Percentiles rank a stretch among this genome's conserved stretches.
Evolutionary conservation across 2,329 filamentous ascomycete genomes (phyloP).

Genomic region (Trichoderma guizhouense): DNA sequence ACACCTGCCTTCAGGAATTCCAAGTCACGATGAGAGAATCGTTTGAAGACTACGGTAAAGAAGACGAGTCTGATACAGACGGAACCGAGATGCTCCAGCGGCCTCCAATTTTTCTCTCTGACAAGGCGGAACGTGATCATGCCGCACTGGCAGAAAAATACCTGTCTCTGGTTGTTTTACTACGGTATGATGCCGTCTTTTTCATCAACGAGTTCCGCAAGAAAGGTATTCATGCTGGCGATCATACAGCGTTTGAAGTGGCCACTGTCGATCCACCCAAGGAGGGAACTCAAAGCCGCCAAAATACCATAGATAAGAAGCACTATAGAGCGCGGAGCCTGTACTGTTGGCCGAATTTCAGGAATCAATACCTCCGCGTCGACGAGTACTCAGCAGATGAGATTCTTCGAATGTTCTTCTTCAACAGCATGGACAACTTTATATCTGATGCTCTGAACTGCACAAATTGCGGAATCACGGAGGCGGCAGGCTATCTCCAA

Average conservation of each 20-base stretch:
- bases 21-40: not conserved
- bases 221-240: slow-evolving; percentile 24
- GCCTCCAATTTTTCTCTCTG: not conserved
- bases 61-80: not conserved
- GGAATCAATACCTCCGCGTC: not conserved
- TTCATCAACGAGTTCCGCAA: slow-evolving; percentile 25
- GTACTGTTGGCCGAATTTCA: not conserved
- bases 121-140: not conserved
- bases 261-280: not conserved
- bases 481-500: not conserved
- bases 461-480: not conserved
- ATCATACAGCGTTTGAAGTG: slow-evolving; percentile 20
- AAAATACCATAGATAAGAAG: not conserved
- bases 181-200: slow-evolving; percentile 23
- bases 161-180: not conserved
- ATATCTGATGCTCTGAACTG: not conserved
- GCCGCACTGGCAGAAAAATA: not conserved
- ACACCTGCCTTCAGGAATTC: not conserved
- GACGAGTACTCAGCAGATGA: not conserved
- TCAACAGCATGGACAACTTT: not conserved
- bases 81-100: not conserved
- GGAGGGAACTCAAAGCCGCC: not conserved
- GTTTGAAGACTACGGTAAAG: not conserved
- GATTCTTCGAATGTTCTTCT: not conserved
- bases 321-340: not conserved